Conservation (phyloP, 2,329 filamentous ascomycete genomes). For the Seiridium cupressi region DNA sequence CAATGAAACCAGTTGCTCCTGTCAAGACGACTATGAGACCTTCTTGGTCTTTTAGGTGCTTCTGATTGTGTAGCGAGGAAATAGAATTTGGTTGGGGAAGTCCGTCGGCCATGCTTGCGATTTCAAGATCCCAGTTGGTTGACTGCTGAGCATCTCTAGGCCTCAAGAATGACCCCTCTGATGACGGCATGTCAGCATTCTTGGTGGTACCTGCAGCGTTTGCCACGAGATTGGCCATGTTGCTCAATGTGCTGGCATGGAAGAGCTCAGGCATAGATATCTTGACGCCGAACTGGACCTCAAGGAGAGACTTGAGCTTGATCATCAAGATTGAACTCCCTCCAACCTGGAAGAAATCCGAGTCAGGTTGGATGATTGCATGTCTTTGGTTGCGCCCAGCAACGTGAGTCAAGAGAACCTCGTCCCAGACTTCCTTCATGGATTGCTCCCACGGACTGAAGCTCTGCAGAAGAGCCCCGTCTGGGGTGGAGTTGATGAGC, state of each 20-base stretch:
- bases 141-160: too few relatives aligned
- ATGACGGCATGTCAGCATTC: too few relatives aligned
- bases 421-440: constrained; percentile 14
- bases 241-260: constrained; percentile 31
- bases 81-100: too few relatives aligned
- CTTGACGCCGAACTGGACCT: constrained; percentile 24
- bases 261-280: constrained; percentile 35
- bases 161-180: too few relatives aligned
- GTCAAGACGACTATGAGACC: constrained; percentile 29
- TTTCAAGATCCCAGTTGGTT: too few relatives aligned
- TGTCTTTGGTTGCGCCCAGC: constrained; percentile 4
- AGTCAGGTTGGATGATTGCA: constrained; percentile 12
- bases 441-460: constrained; percentile 16
- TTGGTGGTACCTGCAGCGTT: too few relatives aligned
- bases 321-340: constrained; percentile 40
- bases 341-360: constrained; percentile 40
- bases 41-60: too few relatives aligned
- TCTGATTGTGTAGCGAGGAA: not conserved
- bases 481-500: too few relatives aligned
- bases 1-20: constrained; percentile 39
- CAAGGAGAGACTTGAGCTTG: constrained; percentile 33
- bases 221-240: constrained; percentile 30
- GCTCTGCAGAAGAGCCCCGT: too few relatives aligned
- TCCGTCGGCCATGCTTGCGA: too few relatives aligned
- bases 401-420: constrained; percentile 13